phyloP scores from a whole-genome alignment of 2,329 filamentous ascomycete species.

The Epicoccum nigrum region DNA sequence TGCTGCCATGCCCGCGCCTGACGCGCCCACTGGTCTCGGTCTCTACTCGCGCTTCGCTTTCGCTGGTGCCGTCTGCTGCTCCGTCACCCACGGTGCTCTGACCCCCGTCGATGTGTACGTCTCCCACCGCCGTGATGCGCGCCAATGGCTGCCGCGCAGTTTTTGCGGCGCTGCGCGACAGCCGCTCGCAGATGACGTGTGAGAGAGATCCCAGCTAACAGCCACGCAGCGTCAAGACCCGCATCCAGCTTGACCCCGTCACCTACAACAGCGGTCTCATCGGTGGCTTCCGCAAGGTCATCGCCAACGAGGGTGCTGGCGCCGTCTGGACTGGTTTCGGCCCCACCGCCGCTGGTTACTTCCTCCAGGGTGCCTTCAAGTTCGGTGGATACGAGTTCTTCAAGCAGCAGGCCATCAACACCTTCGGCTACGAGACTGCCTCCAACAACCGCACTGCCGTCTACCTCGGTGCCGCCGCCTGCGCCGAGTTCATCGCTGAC shows the following conservation, averaged over 20 bases:
- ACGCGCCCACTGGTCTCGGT: conserved; percentile 65
- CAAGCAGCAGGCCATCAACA: conserved; percentile 88
- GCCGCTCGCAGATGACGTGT: conserved; percentile 22
- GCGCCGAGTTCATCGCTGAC: conserved; percentile 72
- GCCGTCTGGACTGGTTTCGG: conserved; percentile 86
- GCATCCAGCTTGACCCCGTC: conserved; percentile 88
- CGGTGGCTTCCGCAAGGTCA: conserved; percentile 85
- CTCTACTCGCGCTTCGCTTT: conserved; percentile 98
- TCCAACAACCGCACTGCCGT: conserved; percentile 79
- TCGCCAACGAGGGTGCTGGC: conserved; percentile 77
- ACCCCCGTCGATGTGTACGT: conserved; percentile 99
- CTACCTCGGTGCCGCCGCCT: conserved; percentile 72
- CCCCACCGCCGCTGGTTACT: conserved; percentile 87
- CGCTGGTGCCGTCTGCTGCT: conserved; percentile 97
- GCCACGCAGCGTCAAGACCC: conserved; percentile 80
- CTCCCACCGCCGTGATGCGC: conserved; percentile 6
- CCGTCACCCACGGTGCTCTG: conserved; percentile 93
- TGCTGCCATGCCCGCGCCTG: conserved; percentile 52
- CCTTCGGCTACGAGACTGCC: conserved; percentile 71
- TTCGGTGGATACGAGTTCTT: conserved; percentile 96
- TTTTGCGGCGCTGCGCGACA: conserved; percentile 19
- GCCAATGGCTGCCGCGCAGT: conserved; percentile 37
- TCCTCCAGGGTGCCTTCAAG: conserved; percentile 92
- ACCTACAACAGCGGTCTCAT: conserved; percentile 90
- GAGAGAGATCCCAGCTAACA: conserved; percentile 27